phyloP scores from a whole-genome alignment of 192 early-diverging fungal genomes.

The Funneliformis geosporum region DNA sequence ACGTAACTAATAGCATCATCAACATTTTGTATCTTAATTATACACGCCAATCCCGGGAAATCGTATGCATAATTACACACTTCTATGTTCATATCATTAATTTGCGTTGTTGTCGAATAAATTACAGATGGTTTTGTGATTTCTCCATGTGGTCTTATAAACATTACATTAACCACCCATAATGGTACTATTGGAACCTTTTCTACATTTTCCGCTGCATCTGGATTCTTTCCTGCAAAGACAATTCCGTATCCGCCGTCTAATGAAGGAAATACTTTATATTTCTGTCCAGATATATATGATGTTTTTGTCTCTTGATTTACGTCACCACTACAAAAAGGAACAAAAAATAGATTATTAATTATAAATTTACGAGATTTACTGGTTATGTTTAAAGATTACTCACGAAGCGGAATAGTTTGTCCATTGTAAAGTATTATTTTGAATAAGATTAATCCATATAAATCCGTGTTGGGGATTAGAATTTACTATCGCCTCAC shows the following conservation, averaged over 20 bases:
- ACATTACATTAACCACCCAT: not conserved
- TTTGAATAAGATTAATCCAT: conserved; percentile 3
- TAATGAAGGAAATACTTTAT: not conserved
- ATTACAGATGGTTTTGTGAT: not conserved
- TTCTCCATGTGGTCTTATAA: not conserved
- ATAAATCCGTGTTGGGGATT: not conserved
- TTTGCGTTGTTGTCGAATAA: not conserved
- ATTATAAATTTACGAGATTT: not conserved
- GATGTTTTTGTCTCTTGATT: not conserved
- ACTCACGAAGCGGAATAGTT: not conserved
- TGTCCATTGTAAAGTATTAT: not conserved
- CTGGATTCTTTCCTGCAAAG: not conserved
- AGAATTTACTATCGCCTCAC: not conserved
- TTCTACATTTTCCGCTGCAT: not conserved
- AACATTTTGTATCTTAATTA: not conserved
- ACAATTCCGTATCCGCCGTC: conserved; percentile 5
- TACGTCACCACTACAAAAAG: not conserved
- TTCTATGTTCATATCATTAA: not conserved
- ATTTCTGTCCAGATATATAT: not conserved
- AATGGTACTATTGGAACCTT: not conserved
- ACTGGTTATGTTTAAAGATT: not conserved
- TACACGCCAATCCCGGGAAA: not conserved
- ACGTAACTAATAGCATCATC: not conserved
- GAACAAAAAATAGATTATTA: not conserved
- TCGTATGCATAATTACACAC: not conserved